Evolutionary conservation across 2,329 filamentous ascomycete genomes (phyloP).

Genomic region (Penicillium glabrum): DNA sequence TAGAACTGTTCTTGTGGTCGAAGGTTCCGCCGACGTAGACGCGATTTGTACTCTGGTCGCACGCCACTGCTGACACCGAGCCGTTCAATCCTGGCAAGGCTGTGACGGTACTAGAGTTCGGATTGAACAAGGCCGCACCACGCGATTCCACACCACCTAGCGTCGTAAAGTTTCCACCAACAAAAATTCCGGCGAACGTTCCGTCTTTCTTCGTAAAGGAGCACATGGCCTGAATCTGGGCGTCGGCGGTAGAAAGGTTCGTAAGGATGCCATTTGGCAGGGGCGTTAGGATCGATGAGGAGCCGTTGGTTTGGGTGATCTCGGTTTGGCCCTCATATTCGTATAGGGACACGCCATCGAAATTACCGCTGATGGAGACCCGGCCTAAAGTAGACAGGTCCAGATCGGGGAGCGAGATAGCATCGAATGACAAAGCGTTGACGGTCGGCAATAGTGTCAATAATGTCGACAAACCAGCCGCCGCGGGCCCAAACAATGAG

Average conservation of each 20-base stretch:
- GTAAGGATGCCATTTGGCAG: conserved; percentile 84
- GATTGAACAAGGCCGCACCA: conserved; percentile 79
- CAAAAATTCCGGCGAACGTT: conserved; percentile 69
- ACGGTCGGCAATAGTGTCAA: conserved; percentile 27
- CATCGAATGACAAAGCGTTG: conserved; percentile 36
- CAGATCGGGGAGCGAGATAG: conserved; percentile 48
- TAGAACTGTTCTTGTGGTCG: conserved; percentile 74
- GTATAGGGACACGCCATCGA: conserved; percentile 87
- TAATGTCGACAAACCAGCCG: conserved; percentile 39
- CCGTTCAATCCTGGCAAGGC: conserved; percentile 80
- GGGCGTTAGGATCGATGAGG: conserved; percentile 74
- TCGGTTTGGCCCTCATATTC: conserved; percentile 79
- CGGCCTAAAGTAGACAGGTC: conserved; percentile 76
- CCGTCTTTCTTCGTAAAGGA: conserved; percentile 68
- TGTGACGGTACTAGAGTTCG: conserved; percentile 66
- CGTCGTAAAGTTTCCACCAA: conserved; percentile 95
- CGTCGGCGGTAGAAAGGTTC: conserved; percentile 73
- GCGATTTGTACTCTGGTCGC: conserved; percentile 72
- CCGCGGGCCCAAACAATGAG: conserved; percentile 48
- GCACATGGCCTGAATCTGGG: conserved; percentile 86
- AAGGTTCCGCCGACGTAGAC: conserved; percentile 93
- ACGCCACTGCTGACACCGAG: conserved; percentile 77
- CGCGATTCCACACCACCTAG: conserved; percentile 73
- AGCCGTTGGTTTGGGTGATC: conserved; percentile 63
- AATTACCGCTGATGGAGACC: conserved; percentile 84